These are phyloP conservation scores for Sclerotinia spermophila DNA, from an alignment of 2,329 filamentous ascomycete species.

Conservation along the genomic window DNA sequence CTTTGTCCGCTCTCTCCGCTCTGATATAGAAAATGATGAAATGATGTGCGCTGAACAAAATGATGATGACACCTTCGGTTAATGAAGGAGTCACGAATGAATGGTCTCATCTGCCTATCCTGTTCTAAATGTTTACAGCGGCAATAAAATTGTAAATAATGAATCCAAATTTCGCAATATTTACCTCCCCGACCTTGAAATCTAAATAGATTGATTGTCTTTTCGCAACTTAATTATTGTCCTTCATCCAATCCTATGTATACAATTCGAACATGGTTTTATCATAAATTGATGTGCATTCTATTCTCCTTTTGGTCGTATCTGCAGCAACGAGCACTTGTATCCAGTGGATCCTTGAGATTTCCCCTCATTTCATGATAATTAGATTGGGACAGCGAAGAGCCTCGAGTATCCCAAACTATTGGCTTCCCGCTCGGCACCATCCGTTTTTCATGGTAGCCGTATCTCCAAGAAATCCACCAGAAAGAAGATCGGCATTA, in stretches of 20 bases:
- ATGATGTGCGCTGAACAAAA: neutral
- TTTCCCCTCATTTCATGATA: conserved; percentile 24
- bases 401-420: conserved; percentile 16
- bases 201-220: neutral
- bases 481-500: conserved; percentile 14
- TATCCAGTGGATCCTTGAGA: conserved; percentile 7
- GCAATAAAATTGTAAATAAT: neutral
- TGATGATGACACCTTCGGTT: conserved; percentile 7
- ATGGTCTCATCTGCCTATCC: conserved; percentile 13
- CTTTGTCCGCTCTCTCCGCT: neutral
- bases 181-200: conserved; percentile 7
- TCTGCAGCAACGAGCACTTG: conserved; percentile 20
- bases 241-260: neutral
- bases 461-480: conserved; percentile 11
- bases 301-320: conserved; percentile 20
- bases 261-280: neutral
- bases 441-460: conserved; percentile 11
- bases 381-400: conserved; percentile 15
- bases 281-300: conserved; percentile 12
- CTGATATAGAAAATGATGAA: neutral
- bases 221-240: neutral
- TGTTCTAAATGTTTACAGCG: conserved; percentile 4
- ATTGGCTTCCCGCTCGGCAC: conserved; percentile 14
- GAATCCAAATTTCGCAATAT: neutral
- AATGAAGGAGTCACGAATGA: conserved; percentile 3